These are phyloP conservation scores for Stramenopiles sp. DNA, from an alignment of 352 stramenopile species.

Conservation along the genomic window DNA sequence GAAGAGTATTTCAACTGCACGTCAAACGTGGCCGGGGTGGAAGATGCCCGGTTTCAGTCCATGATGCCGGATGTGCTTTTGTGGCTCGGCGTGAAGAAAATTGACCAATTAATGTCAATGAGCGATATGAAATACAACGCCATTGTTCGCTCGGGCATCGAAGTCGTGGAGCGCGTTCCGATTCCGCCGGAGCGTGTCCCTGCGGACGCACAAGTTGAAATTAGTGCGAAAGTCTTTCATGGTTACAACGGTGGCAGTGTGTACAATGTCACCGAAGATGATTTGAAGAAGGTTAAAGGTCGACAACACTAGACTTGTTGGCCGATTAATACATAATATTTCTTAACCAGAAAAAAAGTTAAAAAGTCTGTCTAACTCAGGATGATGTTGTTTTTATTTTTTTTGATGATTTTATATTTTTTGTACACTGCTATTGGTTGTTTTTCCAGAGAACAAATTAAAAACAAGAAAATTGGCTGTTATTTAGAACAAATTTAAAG, in stretches of 20 bases:
- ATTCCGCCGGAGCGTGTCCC: slow-evolving; percentile 93
- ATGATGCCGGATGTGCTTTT: slow-evolving; percentile 97
- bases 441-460: too few species aligned
- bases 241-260: slow-evolving; percentile 53
- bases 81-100: slow-evolving; percentile 84
- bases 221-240: slow-evolving; percentile 86
- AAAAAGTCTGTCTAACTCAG: not conserved
- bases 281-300: slow-evolving; percentile 76
- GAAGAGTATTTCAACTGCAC: slow-evolving; percentile 98
- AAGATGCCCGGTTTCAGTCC: slow-evolving; percentile 93
- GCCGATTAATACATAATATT: slow-evolving; percentile 11
- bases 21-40: slow-evolving; percentile 83
- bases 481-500: too few species aligned
- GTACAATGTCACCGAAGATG: slow-evolving; percentile 73
- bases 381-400: not conserved
- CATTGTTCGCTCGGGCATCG: slow-evolving; percentile 90
- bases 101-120: slow-evolving; percentile 88
- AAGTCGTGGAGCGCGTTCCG: slow-evolving; percentile 92
- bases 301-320: slow-evolving; percentile 42
- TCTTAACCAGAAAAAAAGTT: not conserved
- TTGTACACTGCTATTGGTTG: too few species aligned
- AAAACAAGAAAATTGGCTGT: too few species aligned
- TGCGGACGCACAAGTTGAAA: slow-evolving; percentile 92
- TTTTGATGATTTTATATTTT: too few species aligned
- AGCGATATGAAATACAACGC: slow-evolving; percentile 99